These are phyloP conservation scores for Candida tunisiensis DNA, from an alignment of 1,139 yeast genomes.

Conservation along the genomic window DNA sequence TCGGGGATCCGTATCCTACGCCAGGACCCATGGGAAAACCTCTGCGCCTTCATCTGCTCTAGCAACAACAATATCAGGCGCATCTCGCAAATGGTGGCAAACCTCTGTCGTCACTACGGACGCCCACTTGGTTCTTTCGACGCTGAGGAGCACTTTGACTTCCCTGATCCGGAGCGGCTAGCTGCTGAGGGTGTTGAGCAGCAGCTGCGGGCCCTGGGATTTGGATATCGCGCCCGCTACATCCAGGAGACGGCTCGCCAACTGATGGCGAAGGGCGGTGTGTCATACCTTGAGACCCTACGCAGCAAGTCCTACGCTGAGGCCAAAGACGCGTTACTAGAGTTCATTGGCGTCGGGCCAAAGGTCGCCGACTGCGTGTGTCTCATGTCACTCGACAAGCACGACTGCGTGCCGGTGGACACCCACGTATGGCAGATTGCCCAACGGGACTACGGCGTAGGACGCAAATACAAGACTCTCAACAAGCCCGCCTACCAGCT, in stretches of 20 bases:
- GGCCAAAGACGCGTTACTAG: constrained; percentile 47
- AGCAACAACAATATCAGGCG: constrained; percentile 92
- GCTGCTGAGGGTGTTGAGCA: constrained; percentile 26
- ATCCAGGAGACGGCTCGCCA: constrained; percentile 59
- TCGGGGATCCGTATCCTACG: constrained; percentile 69
- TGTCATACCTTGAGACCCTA: constrained; percentile 16
- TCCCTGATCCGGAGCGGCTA: constrained; percentile 48
- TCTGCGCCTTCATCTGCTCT: constrained; percentile 80
- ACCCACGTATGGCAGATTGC: constrained; percentile 96
- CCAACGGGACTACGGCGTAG: constrained; percentile 55
- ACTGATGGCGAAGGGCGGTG: constrained; percentile 18
- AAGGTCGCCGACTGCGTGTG: constrained; percentile 95
- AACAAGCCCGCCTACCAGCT: constrained; percentile 43
- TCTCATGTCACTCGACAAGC: constrained; percentile 80
- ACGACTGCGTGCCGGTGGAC: constrained; percentile 85
- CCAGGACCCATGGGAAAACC: constrained; percentile 96
- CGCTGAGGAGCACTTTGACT: constrained; percentile 46
- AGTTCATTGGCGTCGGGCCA: constrained; percentile 86
- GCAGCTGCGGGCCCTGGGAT: constrained; percentile 41
- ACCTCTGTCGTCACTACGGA: constrained; percentile 60
- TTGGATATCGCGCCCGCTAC: constrained; percentile 88
- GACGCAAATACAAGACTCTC: constrained; percentile 26
- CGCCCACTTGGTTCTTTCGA: constrained; percentile 35
- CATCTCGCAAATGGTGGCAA: constrained; percentile 85
- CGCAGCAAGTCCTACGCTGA: constrained; percentile 32